Conservation (phyloP, 805 yeast genomes). For the Candida ponderosae region DNA sequence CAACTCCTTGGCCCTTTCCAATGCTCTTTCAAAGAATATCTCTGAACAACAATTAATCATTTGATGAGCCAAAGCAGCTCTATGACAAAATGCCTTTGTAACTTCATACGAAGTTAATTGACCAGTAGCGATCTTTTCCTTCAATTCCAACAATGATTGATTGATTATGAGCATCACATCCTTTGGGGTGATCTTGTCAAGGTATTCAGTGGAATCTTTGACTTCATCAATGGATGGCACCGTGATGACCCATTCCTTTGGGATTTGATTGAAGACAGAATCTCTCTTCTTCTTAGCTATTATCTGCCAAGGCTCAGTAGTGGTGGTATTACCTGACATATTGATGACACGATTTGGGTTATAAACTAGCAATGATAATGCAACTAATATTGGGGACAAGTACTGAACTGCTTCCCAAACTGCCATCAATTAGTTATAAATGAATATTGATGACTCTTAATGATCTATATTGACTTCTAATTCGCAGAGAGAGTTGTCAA, state of each 20-base stretch:
- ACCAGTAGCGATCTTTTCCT: constrained; percentile 12
- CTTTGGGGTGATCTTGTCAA: constrained; percentile 9
- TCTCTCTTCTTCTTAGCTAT: constrained; percentile 12
- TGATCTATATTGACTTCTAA: no score
- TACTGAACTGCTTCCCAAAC: no score
- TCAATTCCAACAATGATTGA: constrained; percentile 4
- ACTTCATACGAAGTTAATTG: constrained; percentile 32
- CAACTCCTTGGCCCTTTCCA: constrained; percentile 40
- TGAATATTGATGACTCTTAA: no score
- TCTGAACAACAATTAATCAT: constrained; percentile 22
- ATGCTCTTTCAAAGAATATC: constrained; percentile 43
- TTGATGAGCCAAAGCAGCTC: constrained; percentile 49
- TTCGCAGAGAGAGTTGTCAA: no score
- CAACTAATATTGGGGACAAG: no score
- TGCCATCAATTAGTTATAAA: no score
- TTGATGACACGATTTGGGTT: no score
- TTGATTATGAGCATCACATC: constrained; percentile 12
- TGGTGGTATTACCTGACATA: no score
- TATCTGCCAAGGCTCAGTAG: constrained; percentile 8
- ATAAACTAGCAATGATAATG: no score
- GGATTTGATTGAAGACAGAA: constrained; percentile 11
- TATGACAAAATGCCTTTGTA: constrained; percentile 40
- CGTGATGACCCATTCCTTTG: constrained; percentile 16
- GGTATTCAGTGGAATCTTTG: constrained; percentile 10
- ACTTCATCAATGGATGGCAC: constrained; percentile 9